These are phyloP conservation scores for Yamadazyma friedrichii DNA, from an alignment of 1,139 yeast species.

Conservation along the genomic window DNA sequence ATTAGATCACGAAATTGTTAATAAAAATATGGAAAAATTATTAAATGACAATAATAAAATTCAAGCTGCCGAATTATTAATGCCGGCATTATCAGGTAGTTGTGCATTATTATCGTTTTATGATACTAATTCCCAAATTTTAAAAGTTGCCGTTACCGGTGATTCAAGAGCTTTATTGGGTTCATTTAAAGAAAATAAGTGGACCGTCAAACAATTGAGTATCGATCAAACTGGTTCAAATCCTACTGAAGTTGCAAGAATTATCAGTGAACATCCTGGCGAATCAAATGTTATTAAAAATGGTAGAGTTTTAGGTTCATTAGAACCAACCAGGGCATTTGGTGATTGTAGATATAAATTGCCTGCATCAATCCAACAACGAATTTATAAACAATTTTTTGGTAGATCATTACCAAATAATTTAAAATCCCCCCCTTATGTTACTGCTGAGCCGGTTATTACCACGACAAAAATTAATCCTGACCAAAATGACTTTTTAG, in stretches of 20 bases:
- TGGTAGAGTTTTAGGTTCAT: slow-evolving; percentile 90
- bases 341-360: slow-evolving; percentile 95
- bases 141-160: slow-evolving; percentile 94
- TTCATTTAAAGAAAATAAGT: slow-evolving; percentile 62
- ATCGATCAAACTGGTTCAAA: slow-evolving; percentile 95
- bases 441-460: slow-evolving; percentile 93
- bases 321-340: slow-evolving; percentile 95
- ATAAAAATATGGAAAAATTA: slow-evolving; percentile 67
- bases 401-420: slow-evolving; percentile 81
- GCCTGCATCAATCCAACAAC: slow-evolving; percentile 69
- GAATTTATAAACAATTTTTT: slow-evolving; percentile 73
- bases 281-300: slow-evolving; percentile 81
- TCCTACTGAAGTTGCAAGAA: slow-evolving; percentile 80
- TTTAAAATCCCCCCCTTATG: slow-evolving; percentile 90
- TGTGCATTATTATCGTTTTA: slow-evolving; percentile 88
- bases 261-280: slow-evolving; percentile 85
- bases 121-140: slow-evolving; percentile 67
- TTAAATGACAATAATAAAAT: slow-evolving; percentile 60
- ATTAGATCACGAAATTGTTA: slow-evolving; percentile 84
- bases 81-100: slow-evolving; percentile 95
- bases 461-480: slow-evolving; percentile 79
- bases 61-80: slow-evolving; percentile 68
- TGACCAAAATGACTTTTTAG: slow-evolving; percentile 76
- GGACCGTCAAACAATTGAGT: slow-evolving; percentile 87
- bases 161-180: slow-evolving; percentile 94